Conservation (phyloP, 2,329 filamentous ascomycete genomes). For the Aspergillus eucalypticola region DNA sequence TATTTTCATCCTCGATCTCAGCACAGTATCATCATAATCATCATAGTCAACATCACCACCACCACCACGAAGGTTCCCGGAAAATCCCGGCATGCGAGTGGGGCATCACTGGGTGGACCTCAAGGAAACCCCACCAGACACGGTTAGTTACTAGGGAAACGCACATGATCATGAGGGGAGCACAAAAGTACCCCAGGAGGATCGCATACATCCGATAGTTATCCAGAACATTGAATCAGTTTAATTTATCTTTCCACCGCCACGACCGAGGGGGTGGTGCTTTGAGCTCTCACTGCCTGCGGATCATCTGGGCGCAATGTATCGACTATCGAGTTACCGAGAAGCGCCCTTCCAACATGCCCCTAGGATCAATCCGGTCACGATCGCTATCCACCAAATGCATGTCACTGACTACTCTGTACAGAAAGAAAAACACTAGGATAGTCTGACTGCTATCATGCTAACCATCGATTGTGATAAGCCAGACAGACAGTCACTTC, state of each 20-base stretch:
- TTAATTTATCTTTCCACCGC: background rate
- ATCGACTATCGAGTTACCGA: background rate
- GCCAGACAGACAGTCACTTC: too few species aligned
- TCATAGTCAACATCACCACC: background rate
- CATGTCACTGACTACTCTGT: background rate
- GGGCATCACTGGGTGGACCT: constrained; percentile 9
- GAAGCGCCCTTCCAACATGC: background rate
- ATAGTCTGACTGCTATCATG: too few species aligned
- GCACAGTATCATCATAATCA: background rate
- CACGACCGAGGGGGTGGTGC: too few species aligned
- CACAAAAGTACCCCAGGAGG: constrained; percentile 8
- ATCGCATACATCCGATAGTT: background rate
- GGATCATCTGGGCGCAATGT: background rate
- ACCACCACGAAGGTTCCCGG: constrained; percentile 13
- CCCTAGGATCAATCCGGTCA: background rate
- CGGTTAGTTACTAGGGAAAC: constrained; percentile 26
- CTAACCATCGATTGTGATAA: too few species aligned
- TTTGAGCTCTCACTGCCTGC: background rate
- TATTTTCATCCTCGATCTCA: background rate
- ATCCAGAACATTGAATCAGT: background rate
- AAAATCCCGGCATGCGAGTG: constrained; percentile 21
- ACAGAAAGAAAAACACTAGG: too few species aligned
- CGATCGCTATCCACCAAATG: background rate
- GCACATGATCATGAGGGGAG: constrained; percentile 17
- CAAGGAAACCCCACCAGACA: constrained; percentile 10